phyloP scores from a whole-genome alignment of 768 basidiomycete species.

The Lactarius sanguifluus region DNA sequence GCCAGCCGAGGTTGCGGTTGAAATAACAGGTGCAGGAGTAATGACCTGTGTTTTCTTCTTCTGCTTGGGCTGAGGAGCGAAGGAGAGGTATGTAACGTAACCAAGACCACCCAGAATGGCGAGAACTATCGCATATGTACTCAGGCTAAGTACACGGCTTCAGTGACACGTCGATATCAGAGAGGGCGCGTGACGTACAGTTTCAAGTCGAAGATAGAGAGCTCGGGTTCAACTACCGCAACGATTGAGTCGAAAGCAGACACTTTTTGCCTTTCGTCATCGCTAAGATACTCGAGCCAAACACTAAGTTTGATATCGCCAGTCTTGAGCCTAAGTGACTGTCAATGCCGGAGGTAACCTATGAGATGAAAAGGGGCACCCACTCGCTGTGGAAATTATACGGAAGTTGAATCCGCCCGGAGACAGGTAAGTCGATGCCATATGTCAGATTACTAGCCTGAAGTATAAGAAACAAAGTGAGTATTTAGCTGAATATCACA shows the following conservation, averaged over 20 bases:
- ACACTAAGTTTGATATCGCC: slow-evolving; percentile 55
- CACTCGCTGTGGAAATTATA: slow-evolving; percentile 82
- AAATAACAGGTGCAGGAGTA: slow-evolving; percentile 49
- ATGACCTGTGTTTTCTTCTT: slow-evolving; percentile 43
- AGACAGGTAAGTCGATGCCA: slow-evolving; percentile 51
- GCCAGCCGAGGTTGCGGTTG: slow-evolving; percentile 63
- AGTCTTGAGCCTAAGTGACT: slow-evolving; percentile 9
- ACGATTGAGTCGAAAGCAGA: slow-evolving; percentile 74
- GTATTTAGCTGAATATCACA: neutral
- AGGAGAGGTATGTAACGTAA: slow-evolving; percentile 66
- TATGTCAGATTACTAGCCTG: slow-evolving; percentile 63
- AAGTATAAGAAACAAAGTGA: slow-evolving; percentile 2
- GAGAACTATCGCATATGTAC: slow-evolving; percentile 69
- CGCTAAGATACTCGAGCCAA: slow-evolving; percentile 70
- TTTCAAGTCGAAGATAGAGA: slow-evolving; percentile 76
- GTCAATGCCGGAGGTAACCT: slow-evolving; percentile 7
- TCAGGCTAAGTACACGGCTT: slow-evolving; percentile 40
- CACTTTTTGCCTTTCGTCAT: slow-evolving; percentile 58
- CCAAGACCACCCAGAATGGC: slow-evolving; percentile 60
- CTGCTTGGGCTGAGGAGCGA: slow-evolving; percentile 56
- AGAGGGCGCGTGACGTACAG: slow-evolving; percentile 51
- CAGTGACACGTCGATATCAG: slow-evolving; percentile 11
- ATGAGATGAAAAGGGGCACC: slow-evolving; percentile 35
- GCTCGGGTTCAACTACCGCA: slow-evolving; percentile 75
- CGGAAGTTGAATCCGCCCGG: slow-evolving; percentile 62